Base-by-base conservation (phyloP, 2,329 filamentous ascomycete genomes). In the Sporothrix humicola region DNA sequence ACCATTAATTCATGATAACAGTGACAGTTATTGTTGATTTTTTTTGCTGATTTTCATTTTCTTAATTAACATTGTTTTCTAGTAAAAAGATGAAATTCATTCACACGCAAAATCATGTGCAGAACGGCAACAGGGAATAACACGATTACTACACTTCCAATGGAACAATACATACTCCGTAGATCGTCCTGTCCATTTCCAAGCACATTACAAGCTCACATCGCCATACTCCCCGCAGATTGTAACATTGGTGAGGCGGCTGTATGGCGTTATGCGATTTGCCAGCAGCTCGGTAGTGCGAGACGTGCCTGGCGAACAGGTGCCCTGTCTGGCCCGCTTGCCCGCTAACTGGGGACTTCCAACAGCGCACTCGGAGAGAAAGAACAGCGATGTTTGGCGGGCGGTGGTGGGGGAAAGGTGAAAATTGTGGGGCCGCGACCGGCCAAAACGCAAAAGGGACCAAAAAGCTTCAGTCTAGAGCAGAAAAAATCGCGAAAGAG, bases 231-330 rank as follows among this genome's bases (percentile, higher is more conserved):
- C 13, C 3, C 20, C 23, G 20, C 37, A 48, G 59, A 73, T 73
- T 65, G 72, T 73, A 70, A 73, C 72, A 73, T 73, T 46, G 42
- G 6, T 63, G 61, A n/a, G 20, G 59, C 20, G 46, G 48, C n/a
- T 15, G n/a, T 65, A 66, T 73, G 58, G 48, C 48, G 68, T 13
- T 58, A 58, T 73, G 66, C 42, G 23, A 73, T 73, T 71, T 71
- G 72, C 72, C 71, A 44, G 46, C 26, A 42, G 20, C n/a, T 4
- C 12, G 31, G 44, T 48, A 48, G 42, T 54, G 54, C 42, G 9
- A 10, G 52, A 23, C 20, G 1, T 26, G 13, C 10, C 15, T 26
- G 52, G n/a, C 56, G 52, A 44, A 37, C 4, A 59, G 56, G 56
- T 59, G 26, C 56, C 56, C 31, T 37, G 31, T 37, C 31, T 37